Evolutionary conservation across 108 stramenopile genomes (phyloP).

Genomic region (Skeletonema grethae): DNA sequence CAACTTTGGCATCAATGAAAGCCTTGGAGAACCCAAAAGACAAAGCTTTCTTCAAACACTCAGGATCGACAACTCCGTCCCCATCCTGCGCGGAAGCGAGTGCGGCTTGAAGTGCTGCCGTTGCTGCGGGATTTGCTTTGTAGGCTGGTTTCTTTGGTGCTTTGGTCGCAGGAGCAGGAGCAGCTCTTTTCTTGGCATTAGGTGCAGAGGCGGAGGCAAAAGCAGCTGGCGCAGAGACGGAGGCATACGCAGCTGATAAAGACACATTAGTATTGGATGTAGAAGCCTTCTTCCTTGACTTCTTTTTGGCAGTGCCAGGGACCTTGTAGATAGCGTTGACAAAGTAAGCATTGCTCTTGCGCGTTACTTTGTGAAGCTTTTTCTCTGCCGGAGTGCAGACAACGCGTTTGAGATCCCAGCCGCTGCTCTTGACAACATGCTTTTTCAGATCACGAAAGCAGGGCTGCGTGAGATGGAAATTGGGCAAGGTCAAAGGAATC

Average conservation of each 20-base stretch:
- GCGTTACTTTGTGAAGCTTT: background rate
- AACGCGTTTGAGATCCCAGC: constrained; percentile 20
- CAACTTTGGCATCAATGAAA: background rate
- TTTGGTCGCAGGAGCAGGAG: background rate
- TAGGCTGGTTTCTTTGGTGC: background rate
- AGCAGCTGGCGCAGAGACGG: background rate
- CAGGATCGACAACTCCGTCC: background rate
- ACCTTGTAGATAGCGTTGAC: constrained; percentile 62
- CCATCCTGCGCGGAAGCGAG: background rate
- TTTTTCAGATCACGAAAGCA: constrained; percentile 9
- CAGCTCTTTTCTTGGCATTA: background rate
- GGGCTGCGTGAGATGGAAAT: constrained; percentile 8
- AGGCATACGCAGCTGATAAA: background rate
- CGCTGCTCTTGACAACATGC: background rate
- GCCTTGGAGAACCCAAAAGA: background rate
- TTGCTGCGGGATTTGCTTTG: background rate
- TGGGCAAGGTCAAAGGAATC: constrained; percentile 15
- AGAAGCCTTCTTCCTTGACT: background rate
- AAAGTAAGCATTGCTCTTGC: constrained; percentile 15
- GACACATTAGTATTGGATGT: background rate
- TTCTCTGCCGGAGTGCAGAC: constrained; percentile 9
- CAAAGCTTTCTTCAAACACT: background rate
- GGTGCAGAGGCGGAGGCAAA: background rate
- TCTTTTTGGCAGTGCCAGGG: constrained; percentile 23
- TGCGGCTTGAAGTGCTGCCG: background rate